Conservation (phyloP, 768 basidiomycete species). For the Amanita subjunquillea region DNA sequence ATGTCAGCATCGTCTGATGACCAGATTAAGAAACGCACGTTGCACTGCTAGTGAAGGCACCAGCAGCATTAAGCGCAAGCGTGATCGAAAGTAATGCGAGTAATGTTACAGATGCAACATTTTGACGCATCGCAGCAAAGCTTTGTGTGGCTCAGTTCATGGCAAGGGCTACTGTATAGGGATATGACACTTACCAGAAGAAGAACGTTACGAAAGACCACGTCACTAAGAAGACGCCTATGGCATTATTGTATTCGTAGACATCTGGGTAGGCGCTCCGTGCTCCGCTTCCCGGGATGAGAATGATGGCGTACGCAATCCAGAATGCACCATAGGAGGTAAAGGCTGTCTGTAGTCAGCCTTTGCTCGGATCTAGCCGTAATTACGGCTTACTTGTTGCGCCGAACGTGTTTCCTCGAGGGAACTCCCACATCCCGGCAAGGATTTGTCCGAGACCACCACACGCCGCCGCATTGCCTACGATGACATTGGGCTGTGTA, state of each 20-base stretch:
- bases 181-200: constrained; percentile 28
- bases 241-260: constrained; percentile 26
- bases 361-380: background rate
- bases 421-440: constrained; percentile 65
- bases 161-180: too few species aligned
- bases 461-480: constrained; percentile 60
- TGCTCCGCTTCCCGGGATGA: constrained; percentile 49
- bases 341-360: constrained; percentile 33
- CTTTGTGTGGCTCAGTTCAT: constrained; percentile 2
- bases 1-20: background rate
- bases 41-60: constrained; percentile 19
- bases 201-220: constrained; percentile 53
- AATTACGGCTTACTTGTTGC: constrained; percentile 37
- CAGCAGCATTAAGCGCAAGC: constrained; percentile 30
- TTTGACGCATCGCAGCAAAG: constrained; percentile 14
- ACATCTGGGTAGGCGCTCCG: constrained; percentile 26
- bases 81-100: constrained; percentile 28
- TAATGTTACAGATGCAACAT: constrained; percentile 25
- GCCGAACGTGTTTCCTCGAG: constrained; percentile 43
- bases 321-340: constrained; percentile 63
- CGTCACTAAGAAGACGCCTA: constrained; percentile 49
- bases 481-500: constrained; percentile 40
- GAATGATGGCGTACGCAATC: constrained; percentile 52
- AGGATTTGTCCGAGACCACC: constrained; percentile 63
- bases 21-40: constrained; percentile 15